Evolutionary conservation across 2,329 filamentous ascomycete genomes (phyloP).

Genomic region (Lasiodiplodia gonubiensis): DNA sequence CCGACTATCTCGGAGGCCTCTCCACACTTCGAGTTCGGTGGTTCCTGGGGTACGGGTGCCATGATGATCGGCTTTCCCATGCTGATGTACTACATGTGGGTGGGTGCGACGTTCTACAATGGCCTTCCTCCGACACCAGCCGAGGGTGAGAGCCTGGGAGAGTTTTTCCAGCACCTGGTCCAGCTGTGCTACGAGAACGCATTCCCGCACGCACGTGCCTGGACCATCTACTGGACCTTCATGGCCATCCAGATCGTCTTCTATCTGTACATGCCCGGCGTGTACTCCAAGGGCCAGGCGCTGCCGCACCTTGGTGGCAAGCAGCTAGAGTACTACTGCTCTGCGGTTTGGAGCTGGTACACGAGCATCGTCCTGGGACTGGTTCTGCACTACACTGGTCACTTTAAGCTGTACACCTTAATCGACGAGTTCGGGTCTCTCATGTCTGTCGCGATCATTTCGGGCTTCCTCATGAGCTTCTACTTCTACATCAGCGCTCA

Average conservation of each 20-base stretch:
- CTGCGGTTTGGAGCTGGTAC: conserved; percentile 85
- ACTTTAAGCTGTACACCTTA: conserved; percentile 89
- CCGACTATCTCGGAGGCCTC: conserved; percentile 35
- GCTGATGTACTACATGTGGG: conserved; percentile 99
- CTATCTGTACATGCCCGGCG: conserved; percentile 85
- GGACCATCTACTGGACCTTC: conserved; percentile 94
- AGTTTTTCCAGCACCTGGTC: conserved; percentile 75
- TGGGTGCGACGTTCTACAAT: conserved; percentile 90
- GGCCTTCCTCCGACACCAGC: conserved; percentile 76
- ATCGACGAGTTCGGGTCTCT: conserved; percentile 95
- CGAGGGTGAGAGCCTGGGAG: conserved; percentile 67
- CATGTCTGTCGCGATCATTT: conserved; percentile 90
- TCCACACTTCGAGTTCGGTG: conserved; percentile 79
- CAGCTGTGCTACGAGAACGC: conserved; percentile 80
- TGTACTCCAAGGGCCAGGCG: conserved; percentile 87
- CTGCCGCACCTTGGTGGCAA: conserved; percentile 81
- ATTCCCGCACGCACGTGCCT: conserved; percentile 81
- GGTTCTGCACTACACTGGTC: conserved; percentile 77
- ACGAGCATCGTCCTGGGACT: conserved; percentile 75
- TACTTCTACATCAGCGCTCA: conserved; percentile 87
- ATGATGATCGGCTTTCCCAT: conserved; percentile 95
- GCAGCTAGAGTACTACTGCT: conserved; percentile 94
- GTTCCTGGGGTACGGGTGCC: conserved; percentile 74
- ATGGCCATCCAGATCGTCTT: conserved; percentile 81
- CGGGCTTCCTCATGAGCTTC: conserved; percentile 82